A percentile compares a stretch with the other conserved stretches of the same genome.
Conservation (phyloP, 441 rosid genomes). For the Populus hybrid region DNA sequence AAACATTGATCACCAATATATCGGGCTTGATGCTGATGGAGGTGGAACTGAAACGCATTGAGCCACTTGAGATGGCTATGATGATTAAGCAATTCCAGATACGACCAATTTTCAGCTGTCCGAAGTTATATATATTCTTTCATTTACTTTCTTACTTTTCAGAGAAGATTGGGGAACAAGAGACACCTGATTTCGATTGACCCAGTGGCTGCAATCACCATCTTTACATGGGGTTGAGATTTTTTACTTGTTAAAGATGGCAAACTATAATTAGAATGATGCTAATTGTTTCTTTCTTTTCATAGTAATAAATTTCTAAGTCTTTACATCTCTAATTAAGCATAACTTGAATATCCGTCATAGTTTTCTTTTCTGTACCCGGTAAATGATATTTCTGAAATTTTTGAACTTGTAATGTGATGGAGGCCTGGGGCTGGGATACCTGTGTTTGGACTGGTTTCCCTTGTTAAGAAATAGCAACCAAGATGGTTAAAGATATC, state of each 20-base stretch:
- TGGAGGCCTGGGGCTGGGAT: too few relatives aligned
- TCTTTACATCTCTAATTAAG: background rate
- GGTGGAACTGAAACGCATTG: too few relatives aligned
- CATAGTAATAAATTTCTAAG: background rate
- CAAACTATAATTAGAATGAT: background rate
- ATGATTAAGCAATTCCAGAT: background rate
- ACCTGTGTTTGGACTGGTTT: too few relatives aligned
- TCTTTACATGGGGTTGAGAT: background rate
- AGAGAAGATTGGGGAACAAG: background rate
- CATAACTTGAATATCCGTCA: too few relatives aligned
- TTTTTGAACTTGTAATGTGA: too few relatives aligned
- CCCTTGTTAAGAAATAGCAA: too few relatives aligned
- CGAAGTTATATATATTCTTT: too few relatives aligned
- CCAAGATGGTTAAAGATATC: too few relatives aligned
- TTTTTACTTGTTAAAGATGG: background rate
- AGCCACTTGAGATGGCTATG: background rate
- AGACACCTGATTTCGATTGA: background rate
- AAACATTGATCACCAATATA: too few relatives aligned
- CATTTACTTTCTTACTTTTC: background rate
- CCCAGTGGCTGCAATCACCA: background rate
- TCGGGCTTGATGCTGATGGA: too few relatives aligned
- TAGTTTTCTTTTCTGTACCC: too few relatives aligned
- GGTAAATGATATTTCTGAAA: too few relatives aligned
- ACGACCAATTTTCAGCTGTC: background rate
- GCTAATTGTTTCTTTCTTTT: background rate